Percentiles rank a stretch among this genome's conserved stretches.
phyloP scores from a whole-genome alignment of 108 stramenopile genomes.

The Mediolabrus comicus region DNA sequence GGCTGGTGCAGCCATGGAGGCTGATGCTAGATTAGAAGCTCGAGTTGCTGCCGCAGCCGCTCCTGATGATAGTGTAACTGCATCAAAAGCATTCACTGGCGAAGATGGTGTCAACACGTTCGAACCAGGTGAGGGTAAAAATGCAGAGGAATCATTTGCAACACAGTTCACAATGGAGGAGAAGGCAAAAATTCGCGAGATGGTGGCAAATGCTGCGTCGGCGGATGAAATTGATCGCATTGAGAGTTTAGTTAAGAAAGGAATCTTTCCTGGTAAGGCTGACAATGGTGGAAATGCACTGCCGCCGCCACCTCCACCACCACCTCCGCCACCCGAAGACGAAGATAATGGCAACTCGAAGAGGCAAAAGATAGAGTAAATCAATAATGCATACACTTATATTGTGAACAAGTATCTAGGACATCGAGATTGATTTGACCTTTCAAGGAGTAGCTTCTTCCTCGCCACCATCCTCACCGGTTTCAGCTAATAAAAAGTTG shows the following conservation, averaged over 20 bases:
- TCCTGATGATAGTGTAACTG: background rate
- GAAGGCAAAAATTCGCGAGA: slow-evolving; percentile 69
- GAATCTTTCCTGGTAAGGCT: slow-evolving; percentile 55
- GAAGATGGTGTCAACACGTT: slow-evolving; percentile 60
- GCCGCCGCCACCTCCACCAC: slow-evolving; percentile 26
- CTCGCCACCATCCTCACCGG: slow-evolving; percentile 51
- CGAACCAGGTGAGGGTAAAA: slow-evolving; percentile 74
- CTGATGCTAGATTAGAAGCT: slow-evolving; percentile 71
- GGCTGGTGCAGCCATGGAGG: slow-evolving; percentile 83
- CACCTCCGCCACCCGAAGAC: slow-evolving; percentile 24
- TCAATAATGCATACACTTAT: background rate
- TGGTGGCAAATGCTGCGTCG: slow-evolving; percentile 74
- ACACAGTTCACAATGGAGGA: slow-evolving; percentile 75
- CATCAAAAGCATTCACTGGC: background rate
- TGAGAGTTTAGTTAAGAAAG: slow-evolving; percentile 71
- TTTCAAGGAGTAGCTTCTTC: background rate
- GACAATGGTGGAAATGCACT: background rate
- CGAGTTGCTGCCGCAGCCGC: slow-evolving; percentile 30
- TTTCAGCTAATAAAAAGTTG: slow-evolving; percentile 84
- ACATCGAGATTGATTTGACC: background rate
- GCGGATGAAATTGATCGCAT: slow-evolving; percentile 83
- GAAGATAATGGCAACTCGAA: slow-evolving; percentile 4
- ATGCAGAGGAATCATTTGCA: slow-evolving; percentile 68
- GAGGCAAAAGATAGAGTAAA: slow-evolving; percentile 24
- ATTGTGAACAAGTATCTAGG: too few species aligned